Conservation (phyloP, 768 basidiomycete species). For the Coprinopsis marcescibilis region DNA sequence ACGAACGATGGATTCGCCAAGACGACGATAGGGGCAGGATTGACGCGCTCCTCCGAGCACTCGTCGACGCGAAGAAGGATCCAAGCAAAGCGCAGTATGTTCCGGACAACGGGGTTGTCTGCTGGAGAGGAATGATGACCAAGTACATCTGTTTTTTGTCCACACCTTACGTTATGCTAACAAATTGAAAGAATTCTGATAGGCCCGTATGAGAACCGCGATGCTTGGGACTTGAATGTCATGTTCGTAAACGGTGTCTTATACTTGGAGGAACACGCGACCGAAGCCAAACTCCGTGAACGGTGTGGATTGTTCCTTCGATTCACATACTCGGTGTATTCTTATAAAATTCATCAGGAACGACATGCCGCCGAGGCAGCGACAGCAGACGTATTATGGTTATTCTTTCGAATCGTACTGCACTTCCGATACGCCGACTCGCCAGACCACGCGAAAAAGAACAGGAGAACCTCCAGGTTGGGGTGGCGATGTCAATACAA, state of each 20-base stretch:
- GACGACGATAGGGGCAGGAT: slow-evolving; percentile 63
- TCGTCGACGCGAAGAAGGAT: slow-evolving; percentile 37
- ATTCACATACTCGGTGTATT: background rate
- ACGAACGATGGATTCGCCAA: slow-evolving; percentile 64
- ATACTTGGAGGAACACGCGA: slow-evolving; percentile 69
- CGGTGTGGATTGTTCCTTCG: slow-evolving; percentile 45
- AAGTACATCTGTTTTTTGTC: slow-evolving; percentile 42
- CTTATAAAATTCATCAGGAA: slow-evolving; percentile 39
- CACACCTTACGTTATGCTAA: slow-evolving; percentile 4
- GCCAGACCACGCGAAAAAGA: slow-evolving; percentile 15
- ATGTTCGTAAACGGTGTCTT: slow-evolving; percentile 69
- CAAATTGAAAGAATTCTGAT: slow-evolving; percentile 63
- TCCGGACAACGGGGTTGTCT: slow-evolving; percentile 50
- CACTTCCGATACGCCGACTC: slow-evolving; percentile 43
- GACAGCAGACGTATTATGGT: slow-evolving; percentile 70
- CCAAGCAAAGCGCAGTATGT: slow-evolving; percentile 17
- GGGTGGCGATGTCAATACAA: slow-evolving; percentile 82
- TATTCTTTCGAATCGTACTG: slow-evolving; percentile 90
- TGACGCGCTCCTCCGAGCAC: slow-evolving; percentile 60
- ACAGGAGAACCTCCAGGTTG: slow-evolving; percentile 45
- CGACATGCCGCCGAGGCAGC: slow-evolving; percentile 57
- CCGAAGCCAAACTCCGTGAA: slow-evolving; percentile 50
- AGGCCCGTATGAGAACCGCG: slow-evolving; percentile 77
- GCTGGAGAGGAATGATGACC: slow-evolving; percentile 83
- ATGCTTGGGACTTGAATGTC: slow-evolving; percentile 77